These are phyloP conservation scores for Mortierella sp. DNA, from an alignment of 371 early-diverging fungal genomes.

Conservation along the genomic window DNA sequence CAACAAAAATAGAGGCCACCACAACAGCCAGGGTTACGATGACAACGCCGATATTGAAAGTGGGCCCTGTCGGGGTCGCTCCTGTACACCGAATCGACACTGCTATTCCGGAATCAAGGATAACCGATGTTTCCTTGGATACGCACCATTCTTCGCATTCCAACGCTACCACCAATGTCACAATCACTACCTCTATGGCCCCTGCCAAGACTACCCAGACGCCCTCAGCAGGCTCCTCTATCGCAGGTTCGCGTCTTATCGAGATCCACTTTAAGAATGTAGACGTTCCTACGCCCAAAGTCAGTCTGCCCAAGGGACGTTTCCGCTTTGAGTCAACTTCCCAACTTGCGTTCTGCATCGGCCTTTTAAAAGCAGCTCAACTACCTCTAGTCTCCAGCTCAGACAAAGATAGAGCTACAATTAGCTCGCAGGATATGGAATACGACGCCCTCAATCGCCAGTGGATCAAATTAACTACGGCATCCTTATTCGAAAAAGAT, in stretches of 20 bases:
- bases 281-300: neutral
- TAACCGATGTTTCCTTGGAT: neutral
- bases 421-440: neutral
- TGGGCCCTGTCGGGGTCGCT: too few species aligned
- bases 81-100: too few species aligned
- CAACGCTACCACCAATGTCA: neutral
- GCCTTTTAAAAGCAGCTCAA: neutral
- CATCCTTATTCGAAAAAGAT: neutral
- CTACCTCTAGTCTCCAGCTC: neutral
- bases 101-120: too few species aligned
- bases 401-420: neutral
- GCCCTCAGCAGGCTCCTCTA: neutral
- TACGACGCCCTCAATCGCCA: neutral
- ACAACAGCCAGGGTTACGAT: too few species aligned
- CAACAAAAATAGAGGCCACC: too few species aligned
- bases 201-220: neutral
- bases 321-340: neutral
- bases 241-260: neutral
- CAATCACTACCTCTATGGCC: neutral
- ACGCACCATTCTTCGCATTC: neutral
- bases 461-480: neutral
- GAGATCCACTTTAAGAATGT: neutral
- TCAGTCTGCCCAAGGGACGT: neutral
- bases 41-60: too few species aligned
- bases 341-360: neutral